Percentiles rank a stretch among this genome's conserved stretches.
phyloP scores from a whole-genome alignment of 495 filamentous ascomycete genomes.

The Antarctomyces pellizariae region DNA sequence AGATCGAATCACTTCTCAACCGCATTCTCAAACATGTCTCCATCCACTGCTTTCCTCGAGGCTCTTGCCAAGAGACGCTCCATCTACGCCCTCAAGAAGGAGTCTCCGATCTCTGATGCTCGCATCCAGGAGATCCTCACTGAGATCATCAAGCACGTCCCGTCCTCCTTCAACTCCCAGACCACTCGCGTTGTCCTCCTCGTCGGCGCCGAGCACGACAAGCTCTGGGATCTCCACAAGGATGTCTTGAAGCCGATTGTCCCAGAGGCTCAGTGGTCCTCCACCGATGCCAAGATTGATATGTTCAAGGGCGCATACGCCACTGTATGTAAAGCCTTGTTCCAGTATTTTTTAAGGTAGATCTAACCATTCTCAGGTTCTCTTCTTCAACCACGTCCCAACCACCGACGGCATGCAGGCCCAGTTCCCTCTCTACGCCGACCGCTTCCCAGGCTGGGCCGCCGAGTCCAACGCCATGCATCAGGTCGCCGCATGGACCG shows the following conservation, averaged over 20 bases:
- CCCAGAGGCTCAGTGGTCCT: slow-evolving; percentile 25
- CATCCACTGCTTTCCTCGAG: slow-evolving; percentile 22
- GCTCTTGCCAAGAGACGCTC: slow-evolving; percentile 31
- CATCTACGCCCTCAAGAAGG: slow-evolving; percentile 33
- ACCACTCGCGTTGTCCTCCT: slow-evolving; percentile 35
- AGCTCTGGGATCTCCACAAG: slow-evolving; percentile 34
- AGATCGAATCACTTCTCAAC: too few species aligned
- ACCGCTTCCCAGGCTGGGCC: slow-evolving; percentile 38
- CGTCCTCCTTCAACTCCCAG: slow-evolving; percentile 44
- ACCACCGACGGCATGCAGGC: slow-evolving; percentile 26
- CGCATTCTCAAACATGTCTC: background rate
- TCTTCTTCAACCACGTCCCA: slow-evolving; percentile 39
- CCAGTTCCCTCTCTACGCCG: slow-evolving; percentile 30
- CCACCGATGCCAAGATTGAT: slow-evolving; percentile 23
- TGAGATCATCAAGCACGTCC: slow-evolving; percentile 27
- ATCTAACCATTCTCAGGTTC: slow-evolving; percentile 16
- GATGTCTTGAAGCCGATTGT: slow-evolving; percentile 31
- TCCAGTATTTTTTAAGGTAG: slow-evolving; percentile 1
- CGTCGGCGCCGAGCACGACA: slow-evolving; percentile 36
- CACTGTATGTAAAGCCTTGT: slow-evolving; percentile 20
- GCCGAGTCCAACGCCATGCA: slow-evolving; percentile 40
- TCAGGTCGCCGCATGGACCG: slow-evolving; percentile 41
- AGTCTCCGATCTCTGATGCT: slow-evolving; percentile 24
- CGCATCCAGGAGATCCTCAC: slow-evolving; percentile 32
- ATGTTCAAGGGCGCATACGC: slow-evolving; percentile 33